Evolutionary conservation across 306 rosid genomes (phyloP), one percentile per base, ranked within the genome.

Genomic region (apple (Malus domestica)): DNA sequence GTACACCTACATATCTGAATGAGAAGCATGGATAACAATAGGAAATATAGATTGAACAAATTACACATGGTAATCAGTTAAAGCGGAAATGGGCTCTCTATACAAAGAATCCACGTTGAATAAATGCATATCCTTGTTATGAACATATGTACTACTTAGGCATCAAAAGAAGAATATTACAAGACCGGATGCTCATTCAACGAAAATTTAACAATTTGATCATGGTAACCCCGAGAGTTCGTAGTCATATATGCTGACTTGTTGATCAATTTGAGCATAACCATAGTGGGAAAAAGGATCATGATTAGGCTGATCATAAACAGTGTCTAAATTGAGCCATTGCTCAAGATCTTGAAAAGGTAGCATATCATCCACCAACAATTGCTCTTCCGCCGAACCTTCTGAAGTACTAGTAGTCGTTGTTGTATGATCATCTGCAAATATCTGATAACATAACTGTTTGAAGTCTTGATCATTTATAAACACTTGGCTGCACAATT

Each of bases 241-340:
- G 55, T 81, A 75, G 62, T 82, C 88, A 11, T 71, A 81, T 71
- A 85, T 79, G 77, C 81, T 78, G 67, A 85, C 76, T 59, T 81
- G 83, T 68, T 74, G 76, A 57, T 80, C 80, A 68, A 64, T 3
- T 40, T 70, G 78, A 72, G 54, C 55, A 75, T n/a, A 25, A 58
- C 69, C 65, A 11, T 75, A 18, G 61, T 73, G 44, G 49, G 80
- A 64, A 71, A 55, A 40, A n/a, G 58, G 75, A 59, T 58, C 32
- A 35, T n/a, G 64, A 27, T 81, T 16, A 1, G 20, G 54, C 54
- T 30, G 68, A 20, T 73, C 27, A n/a, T 57, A 20, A 57, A 7
- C 74, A 27, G n/a, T 44, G 12, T 83, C 82, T 23, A 60, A 60
- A 76, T 49, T 16, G 54, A 82, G 80, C 86, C 75, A 82, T 12